A percentile compares a stretch with the other conserved stretches of the same genome.
Evolutionary conservation across 345 rosid species (phyloP).

Genomic region (Eutrema yunnanense): DNA sequence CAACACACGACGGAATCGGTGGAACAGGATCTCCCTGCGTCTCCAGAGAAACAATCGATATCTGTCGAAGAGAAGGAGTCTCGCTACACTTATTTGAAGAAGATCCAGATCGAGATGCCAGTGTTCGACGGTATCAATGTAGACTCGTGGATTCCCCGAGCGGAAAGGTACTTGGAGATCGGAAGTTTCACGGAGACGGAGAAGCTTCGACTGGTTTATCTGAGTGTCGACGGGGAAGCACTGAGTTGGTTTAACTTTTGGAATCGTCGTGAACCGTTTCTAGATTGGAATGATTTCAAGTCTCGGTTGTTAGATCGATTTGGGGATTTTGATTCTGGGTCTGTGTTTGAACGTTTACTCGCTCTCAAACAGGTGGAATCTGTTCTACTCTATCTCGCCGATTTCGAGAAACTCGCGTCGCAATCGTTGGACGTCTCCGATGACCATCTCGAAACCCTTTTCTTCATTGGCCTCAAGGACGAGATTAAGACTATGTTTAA

Average conservation of each 20-base stretch:
- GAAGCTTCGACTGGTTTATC: neutral
- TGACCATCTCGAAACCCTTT: neutral
- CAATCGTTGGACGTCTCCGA: neutral
- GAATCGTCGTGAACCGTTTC: neutral
- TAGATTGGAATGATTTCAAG: slow-evolving; percentile 12
- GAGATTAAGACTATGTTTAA: neutral
- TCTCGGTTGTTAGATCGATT: neutral
- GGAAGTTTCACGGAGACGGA: slow-evolving; percentile 15
- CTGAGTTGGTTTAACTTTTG: slow-evolving; percentile 9
- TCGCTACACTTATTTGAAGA: neutral
- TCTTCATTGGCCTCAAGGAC: slow-evolving; percentile 3
- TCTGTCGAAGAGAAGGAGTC: neutral
- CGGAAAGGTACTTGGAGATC: slow-evolving; percentile 19
- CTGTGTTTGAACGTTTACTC: neutral
- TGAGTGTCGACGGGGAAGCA: slow-evolving; percentile 1
- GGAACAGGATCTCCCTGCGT: neutral
- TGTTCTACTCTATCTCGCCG: neutral
- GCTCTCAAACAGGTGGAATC: slow-evolving; percentile 3
- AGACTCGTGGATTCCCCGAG: neutral
- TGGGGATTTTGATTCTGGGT: neutral
- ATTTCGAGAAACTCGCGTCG: slow-evolving; percentile 16
- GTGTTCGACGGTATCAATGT: slow-evolving; percentile 6
- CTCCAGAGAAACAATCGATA: neutral
- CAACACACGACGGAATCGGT: no score
- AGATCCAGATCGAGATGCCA: slow-evolving; percentile 22